Percentiles rank a stretch among this genome's conserved stretches.
These are phyloP conservation scores for Podospora pseudocomata DNA, from an alignment of 495 filamentous ascomycete genomes.

Conservation along the genomic window DNA sequence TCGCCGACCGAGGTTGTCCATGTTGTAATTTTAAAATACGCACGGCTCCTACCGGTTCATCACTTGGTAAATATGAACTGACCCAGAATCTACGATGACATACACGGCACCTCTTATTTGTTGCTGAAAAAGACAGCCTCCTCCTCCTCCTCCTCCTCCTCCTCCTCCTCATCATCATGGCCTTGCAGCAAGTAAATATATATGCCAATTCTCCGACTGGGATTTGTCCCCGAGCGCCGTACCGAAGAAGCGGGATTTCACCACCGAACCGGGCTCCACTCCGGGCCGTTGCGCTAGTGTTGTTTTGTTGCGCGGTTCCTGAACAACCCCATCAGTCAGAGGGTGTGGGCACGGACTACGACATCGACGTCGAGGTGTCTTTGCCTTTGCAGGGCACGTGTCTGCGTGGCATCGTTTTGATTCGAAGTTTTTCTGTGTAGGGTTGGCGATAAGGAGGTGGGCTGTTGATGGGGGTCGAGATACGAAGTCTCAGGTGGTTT, in stretches of 20 bases:
- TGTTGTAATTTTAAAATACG: background rate
- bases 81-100: background rate
- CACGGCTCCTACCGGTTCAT: too few relatives aligned
- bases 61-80: too few relatives aligned
- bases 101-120: background rate
- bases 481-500: background rate
- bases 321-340: background rate
- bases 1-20: background rate
- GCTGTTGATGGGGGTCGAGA: background rate
- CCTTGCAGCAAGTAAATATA: too few relatives aligned
- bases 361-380: background rate
- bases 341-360: background rate
- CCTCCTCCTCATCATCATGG: background rate
- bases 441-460: background rate
- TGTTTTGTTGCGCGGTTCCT: background rate
- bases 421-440: background rate
- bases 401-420: background rate
- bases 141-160: too few relatives aligned
- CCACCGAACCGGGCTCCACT: background rate
- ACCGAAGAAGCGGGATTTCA: background rate
- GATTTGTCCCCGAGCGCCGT: background rate
- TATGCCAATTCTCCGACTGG: background rate
- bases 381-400: background rate
- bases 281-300: background rate
- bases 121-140: background rate